Evolutionary conservation across 805 yeast genomes (phyloP).

Genomic region (Metschnikowia colocasiae): DNA sequence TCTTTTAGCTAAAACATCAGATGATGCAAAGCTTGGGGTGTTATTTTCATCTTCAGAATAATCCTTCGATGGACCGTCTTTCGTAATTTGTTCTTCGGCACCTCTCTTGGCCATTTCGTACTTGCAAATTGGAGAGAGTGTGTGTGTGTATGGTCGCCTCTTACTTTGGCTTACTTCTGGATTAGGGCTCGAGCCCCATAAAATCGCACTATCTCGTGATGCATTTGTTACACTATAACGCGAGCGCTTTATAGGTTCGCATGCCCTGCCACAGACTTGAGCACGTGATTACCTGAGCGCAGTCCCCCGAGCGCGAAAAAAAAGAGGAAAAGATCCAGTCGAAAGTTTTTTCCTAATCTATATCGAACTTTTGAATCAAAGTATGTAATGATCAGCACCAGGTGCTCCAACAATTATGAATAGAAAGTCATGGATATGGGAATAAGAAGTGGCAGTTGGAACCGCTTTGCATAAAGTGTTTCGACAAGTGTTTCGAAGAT

Average conservation of each 20-base stretch:
- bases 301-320: slow-evolving; percentile 11
- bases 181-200: slow-evolving; percentile 17
- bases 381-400: slow-evolving; percentile 21
- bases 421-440: too few species aligned
- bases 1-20: slow-evolving; percentile 61
- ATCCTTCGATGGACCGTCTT: slow-evolving; percentile 42
- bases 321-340: slow-evolving; percentile 9
- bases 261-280: background rate
- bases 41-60: slow-evolving; percentile 10
- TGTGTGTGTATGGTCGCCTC: background rate
- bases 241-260: background rate
- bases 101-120: slow-evolving; percentile 59
- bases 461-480: too few species aligned
- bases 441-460: too few species aligned
- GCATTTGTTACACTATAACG: background rate
- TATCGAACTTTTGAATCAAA: slow-evolving; percentile 27
- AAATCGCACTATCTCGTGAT: background rate
- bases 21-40: slow-evolving; percentile 42
- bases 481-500: too few species aligned
- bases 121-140: too few species aligned
- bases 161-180: background rate
- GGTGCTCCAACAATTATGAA: background rate
- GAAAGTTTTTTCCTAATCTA: slow-evolving; percentile 16
- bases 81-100: slow-evolving; percentile 61
- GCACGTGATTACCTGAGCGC: slow-evolving; percentile 11